Evolutionary conservation across 2,329 filamentous ascomycete genomes (phyloP).

Genomic region (Beauveria sp.): DNA sequence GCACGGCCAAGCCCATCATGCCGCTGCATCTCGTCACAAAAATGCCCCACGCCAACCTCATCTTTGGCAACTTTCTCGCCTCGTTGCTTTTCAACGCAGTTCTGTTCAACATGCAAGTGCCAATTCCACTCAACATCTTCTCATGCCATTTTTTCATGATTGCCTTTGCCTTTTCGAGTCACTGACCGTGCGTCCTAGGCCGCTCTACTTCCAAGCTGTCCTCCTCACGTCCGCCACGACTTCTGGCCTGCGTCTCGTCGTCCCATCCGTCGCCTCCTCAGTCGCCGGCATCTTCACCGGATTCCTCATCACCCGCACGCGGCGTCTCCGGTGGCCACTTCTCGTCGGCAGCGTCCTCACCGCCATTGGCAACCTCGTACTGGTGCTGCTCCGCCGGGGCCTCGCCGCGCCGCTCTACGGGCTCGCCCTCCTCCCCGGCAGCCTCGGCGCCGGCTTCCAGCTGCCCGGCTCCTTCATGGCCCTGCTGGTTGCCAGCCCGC

Average conservation of each 20-base stretch:
- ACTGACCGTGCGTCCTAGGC: constrained; percentile 31
- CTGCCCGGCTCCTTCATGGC: constrained; percentile 59
- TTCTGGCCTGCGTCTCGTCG: constrained; percentile 64
- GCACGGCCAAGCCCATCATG: constrained; percentile 49
- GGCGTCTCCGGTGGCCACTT: constrained; percentile 52
- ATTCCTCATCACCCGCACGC: constrained; percentile 53
- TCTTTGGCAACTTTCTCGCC: constrained; percentile 47
- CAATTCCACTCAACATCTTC: no score
- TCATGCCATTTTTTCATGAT: no score
- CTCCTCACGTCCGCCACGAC: constrained; percentile 60
- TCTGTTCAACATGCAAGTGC: constrained; percentile 48
- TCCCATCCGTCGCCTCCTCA: constrained; percentile 52
- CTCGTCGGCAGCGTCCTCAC: constrained; percentile 40
- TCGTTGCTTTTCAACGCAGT: constrained; percentile 47
- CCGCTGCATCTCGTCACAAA: constrained; percentile 44
- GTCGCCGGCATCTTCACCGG: constrained; percentile 49
- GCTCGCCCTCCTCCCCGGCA: constrained; percentile 47
- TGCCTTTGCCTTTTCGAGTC: no score
- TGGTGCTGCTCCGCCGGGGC: constrained; percentile 43
- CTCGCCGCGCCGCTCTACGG: constrained; percentile 48
- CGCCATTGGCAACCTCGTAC: constrained; percentile 41
- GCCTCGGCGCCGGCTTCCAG: constrained; percentile 54
- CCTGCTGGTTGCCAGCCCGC: constrained; percentile 50
- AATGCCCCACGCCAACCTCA: constrained; percentile 48
- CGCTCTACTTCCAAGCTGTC: constrained; percentile 70